Evolutionary conservation across 805 yeast genomes (phyloP), one percentile per base, ranked within the genome.

Genomic region (Nakazawaea peltata): DNA sequence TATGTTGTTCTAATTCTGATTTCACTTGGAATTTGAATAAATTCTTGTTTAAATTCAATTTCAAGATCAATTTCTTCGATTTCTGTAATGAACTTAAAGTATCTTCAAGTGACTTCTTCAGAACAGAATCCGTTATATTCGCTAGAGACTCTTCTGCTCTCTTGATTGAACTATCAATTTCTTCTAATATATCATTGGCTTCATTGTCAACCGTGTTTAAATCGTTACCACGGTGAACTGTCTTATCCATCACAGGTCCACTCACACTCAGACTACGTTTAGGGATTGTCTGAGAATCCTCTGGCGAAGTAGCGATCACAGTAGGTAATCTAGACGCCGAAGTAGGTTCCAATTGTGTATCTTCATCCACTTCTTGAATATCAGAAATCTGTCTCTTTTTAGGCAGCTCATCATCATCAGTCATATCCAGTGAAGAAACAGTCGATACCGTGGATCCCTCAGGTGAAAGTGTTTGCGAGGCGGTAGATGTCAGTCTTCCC

Each of bases 41-140:
- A 32, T 57, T 57, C 36, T 57, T 57, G 33, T 42, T 47, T 19
- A 59, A 39, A 32, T 58, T 59, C 28, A 56, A 35, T 26, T 58
- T 44, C 19, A 58, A 40, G 1, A 57, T 36, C 7, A 53, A 21
- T 6, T 34, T 26, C 12, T 33, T 33, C 12, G 34, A 18, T n/a
- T 33, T 28, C 7, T 12, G 13, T 11, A 37, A 22, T n/a, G 34
- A 26, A 2, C 15, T 13, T 9, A 33, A 7, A 4, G 33, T 18
- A 5, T 18, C 23, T 18, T 18, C 24, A 5, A 28, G 23, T 23
- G 12, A 10, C 9, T 17, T 5, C 19, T 19, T 17, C n/a, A n/a
- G n/a, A n/a, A n/a, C n/a, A n/a, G n/a, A n/a, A 22, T 8, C 8
- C 8, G 24, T n/a, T n/a, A n/a, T n/a, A n/a, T n/a, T n/a, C n/a